Percentiles rank a stretch among this genome's conserved stretches.
Conservation (phyloP, 441 rosid genomes). For the Aleurites moluccanus region DNA sequence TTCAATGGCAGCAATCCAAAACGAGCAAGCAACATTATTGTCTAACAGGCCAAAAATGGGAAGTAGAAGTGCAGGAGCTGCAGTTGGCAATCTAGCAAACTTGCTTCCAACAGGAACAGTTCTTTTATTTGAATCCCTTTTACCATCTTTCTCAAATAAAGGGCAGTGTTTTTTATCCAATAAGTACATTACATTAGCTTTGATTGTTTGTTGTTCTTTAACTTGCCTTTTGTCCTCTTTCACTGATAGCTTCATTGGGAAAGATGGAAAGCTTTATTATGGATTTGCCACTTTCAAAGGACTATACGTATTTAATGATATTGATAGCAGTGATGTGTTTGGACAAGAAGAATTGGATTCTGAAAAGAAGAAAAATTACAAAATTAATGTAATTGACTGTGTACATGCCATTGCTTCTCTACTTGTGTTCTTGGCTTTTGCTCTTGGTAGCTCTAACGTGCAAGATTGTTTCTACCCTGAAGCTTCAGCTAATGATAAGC, state of each 20-base stretch:
- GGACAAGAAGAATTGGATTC: not conserved
- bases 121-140: constrained; percentile 14
- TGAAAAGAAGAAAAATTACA: constrained; percentile 9
- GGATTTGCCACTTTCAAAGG: constrained; percentile 43
- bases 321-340: not conserved
- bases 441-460: constrained; percentile 38
- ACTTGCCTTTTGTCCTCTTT: constrained; percentile 51
- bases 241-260: constrained; percentile 43
- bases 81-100: constrained; percentile 42
- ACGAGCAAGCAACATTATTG: not conserved
- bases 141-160: constrained; percentile 22
- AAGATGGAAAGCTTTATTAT: constrained; percentile 35
- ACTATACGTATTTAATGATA: constrained; percentile 35
- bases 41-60: not conserved
- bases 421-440: constrained; percentile 49
- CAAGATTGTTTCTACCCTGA: constrained; percentile 39
- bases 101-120: constrained; percentile 29
- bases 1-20: not conserved
- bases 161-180: constrained; percentile 13
- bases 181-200: constrained; percentile 24
- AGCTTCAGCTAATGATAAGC: constrained; percentile 21
- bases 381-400: constrained; percentile 31
- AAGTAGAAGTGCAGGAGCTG: not conserved
- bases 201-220: constrained; percentile 27
- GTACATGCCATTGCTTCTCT: constrained; percentile 45